A percentile compares a stretch with the other conserved stretches of the same genome.
Evolutionary conservation across 306 rosid species (phyloP).

Genomic region (Prunus mongolica): DNA sequence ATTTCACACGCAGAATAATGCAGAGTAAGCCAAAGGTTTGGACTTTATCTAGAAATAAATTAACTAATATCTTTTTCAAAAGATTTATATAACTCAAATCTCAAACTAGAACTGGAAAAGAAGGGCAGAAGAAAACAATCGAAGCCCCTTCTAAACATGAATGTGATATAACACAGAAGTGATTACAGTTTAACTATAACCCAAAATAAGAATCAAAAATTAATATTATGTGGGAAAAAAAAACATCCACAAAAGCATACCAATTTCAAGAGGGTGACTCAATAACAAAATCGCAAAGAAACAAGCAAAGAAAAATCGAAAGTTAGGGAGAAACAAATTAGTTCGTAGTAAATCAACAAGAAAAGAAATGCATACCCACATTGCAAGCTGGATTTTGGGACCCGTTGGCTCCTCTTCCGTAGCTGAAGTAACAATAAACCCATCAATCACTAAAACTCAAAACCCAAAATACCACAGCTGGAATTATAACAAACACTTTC

Average conservation of each 20-base stretch:
- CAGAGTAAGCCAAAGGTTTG: neutral
- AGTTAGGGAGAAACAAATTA: neutral
- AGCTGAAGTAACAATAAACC: slow-evolving; percentile 27
- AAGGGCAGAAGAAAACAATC: neutral
- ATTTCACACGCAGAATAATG: neutral
- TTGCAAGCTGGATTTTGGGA: slow-evolving; percentile 75
- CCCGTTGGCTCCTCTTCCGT: slow-evolving; percentile 43
- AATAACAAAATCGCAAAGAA: neutral
- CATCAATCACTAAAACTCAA: slow-evolving; percentile 2
- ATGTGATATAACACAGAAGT: neutral
- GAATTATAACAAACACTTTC: slow-evolving; percentile 17
- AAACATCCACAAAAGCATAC: neutral
- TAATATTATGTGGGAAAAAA: neutral
- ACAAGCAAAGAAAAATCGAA: neutral
- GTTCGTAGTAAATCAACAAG: neutral
- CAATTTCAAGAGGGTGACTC: neutral
- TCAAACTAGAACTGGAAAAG: neutral
- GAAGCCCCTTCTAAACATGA: neutral
- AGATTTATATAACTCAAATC: neutral
- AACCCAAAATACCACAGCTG: neutral
- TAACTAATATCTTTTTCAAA: neutral
- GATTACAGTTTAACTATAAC: neutral
- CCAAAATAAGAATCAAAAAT: neutral
- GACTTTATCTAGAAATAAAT: neutral
- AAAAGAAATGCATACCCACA: slow-evolving; percentile 69